These are phyloP conservation scores for Peziza echinospora DNA, from an alignment of 495 filamentous ascomycete species.

Conservation along the genomic window DNA sequence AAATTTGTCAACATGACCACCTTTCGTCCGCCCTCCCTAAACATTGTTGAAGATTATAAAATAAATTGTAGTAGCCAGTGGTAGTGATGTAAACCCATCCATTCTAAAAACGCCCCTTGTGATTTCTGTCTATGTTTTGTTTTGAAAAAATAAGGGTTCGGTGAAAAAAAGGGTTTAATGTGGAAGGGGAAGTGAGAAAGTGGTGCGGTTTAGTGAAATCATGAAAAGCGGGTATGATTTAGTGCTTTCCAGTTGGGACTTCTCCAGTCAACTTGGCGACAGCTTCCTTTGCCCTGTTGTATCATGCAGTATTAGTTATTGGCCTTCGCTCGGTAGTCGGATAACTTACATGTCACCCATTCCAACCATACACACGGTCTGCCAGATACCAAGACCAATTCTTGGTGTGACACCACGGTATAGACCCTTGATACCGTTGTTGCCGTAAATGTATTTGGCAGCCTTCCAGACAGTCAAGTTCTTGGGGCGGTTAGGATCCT, in stretches of 20 bases:
- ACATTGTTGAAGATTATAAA: too few species aligned
- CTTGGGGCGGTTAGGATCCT: constrained; percentile 90
- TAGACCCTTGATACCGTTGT: constrained; percentile 74
- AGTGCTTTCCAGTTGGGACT: constrained; percentile 90
- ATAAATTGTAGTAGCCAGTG: too few species aligned
- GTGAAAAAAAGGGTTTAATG: too few species aligned
- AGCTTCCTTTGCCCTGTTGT: constrained; percentile 72
- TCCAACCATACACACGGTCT: constrained; percentile 99
- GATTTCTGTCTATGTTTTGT: too few species aligned
- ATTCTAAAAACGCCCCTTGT: too few species aligned
- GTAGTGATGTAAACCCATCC: too few species aligned
- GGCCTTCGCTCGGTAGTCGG: neutral
- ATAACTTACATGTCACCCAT: constrained; percentile 86
- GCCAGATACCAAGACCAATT: constrained; percentile 91
- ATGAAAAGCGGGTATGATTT: too few species aligned
- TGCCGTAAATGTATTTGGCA: constrained; percentile 75
- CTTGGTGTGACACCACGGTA: constrained; percentile 91
- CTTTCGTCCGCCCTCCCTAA: too few species aligned
- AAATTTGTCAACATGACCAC: too few species aligned
- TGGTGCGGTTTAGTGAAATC: too few species aligned
- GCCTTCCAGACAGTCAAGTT: constrained; percentile 93
- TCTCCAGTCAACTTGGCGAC: constrained; percentile 96
- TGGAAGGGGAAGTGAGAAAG: too few species aligned
- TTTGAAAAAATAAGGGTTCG: too few species aligned
- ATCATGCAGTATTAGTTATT: neutral